Percentiles rank a stretch among this genome's conserved stretches.
Evolutionary conservation across 495 filamentous ascomycete species (phyloP).

Genomic region (Talaromyces trachyspermus): DNA sequence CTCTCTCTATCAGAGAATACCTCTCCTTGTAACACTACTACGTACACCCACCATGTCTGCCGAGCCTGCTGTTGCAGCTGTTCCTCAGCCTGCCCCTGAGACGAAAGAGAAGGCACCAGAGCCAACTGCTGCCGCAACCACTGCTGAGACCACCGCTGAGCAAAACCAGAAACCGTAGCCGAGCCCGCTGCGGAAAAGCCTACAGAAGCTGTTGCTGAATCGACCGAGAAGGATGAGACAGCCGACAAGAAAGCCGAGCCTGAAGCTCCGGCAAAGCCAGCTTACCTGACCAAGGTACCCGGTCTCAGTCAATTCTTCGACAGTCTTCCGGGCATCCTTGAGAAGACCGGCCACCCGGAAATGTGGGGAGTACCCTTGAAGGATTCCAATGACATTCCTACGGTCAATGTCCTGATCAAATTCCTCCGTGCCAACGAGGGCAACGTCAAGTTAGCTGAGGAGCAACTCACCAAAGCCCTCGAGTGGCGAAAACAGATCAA

Average conservation of each 20-base stretch:
- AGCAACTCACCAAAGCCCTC: conserved; percentile 70
- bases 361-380: conserved; percentile 68
- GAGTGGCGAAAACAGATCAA: conserved; percentile 67
- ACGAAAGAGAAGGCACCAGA: conserved; percentile 10
- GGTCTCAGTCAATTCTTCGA: conserved; percentile 31
- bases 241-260: conserved; percentile 9
- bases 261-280: conserved; percentile 21
- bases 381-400: conserved; percentile 54
- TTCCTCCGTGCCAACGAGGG: conserved; percentile 83
- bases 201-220: conserved; percentile 6
- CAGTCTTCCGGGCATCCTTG: conserved; percentile 36
- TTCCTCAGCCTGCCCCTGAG: conserved; percentile 11
- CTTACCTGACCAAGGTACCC: conserved; percentile 32
- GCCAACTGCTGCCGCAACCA: too few relatives aligned
- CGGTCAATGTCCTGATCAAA: conserved; percentile 80
- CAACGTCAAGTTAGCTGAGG: conserved; percentile 59
- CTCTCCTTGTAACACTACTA: conserved; percentile 1
- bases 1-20: too few relatives aligned
- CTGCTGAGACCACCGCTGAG: conserved; percentile 11
- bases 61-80: conserved; percentile 8
- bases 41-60: conserved; percentile 15
- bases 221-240: conserved; percentile 11
- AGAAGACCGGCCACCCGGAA: conserved; percentile 50
- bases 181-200: conserved; percentile 1
- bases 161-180: conserved; percentile 8